Conservation (phyloP, 768 basidiomycete species). For the Epithele typhae region DNA sequence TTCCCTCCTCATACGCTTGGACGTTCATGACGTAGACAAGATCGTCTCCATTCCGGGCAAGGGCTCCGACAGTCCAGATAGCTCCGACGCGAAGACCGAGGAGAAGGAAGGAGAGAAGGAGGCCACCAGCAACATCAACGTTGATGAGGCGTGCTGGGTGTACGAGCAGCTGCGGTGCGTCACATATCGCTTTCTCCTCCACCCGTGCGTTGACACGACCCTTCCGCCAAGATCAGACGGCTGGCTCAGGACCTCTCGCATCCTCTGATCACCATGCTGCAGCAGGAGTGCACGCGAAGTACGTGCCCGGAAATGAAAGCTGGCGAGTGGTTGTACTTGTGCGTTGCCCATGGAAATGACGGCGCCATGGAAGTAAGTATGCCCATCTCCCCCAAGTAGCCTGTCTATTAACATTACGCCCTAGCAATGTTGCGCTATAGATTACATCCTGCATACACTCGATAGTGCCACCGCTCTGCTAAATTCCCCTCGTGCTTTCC, state of each 20-base stretch:
- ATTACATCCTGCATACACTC: slow-evolving; percentile 90
- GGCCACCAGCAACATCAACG: slow-evolving; percentile 45
- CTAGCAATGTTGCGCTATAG: slow-evolving; percentile 94
- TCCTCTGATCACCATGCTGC: slow-evolving; percentile 78
- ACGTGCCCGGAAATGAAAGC: slow-evolving; percentile 98
- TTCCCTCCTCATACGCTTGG: slow-evolving; percentile 74
- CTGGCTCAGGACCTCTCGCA: slow-evolving; percentile 85
- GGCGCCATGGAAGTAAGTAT: slow-evolving; percentile 74
- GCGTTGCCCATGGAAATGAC: slow-evolving; percentile 90
- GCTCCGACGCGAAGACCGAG: slow-evolving; percentile 6
- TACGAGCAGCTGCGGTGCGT: slow-evolving; percentile 58
- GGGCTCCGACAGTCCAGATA: slow-evolving; percentile 14
- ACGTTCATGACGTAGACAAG: slow-evolving; percentile 84
- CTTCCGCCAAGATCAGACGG: slow-evolving; percentile 43
- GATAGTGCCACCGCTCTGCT: slow-evolving; percentile 91
- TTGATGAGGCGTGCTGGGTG: slow-evolving; percentile 84
- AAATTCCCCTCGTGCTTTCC: slow-evolving; percentile 88
- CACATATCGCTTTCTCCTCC: slow-evolving; percentile 11
- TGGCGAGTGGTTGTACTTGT: slow-evolving; percentile 96
- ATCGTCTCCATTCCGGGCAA: slow-evolving; percentile 75
- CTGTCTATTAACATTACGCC: background rate
- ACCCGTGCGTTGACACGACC: background rate
- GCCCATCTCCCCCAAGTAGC: too few relatives aligned
- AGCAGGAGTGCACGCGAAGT: slow-evolving; percentile 80
- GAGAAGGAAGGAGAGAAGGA: slow-evolving; percentile 30